Percentiles rank a stretch among this genome's conserved stretches.
Conservation (phyloP, 495 filamentous ascomycete species). For the Xylaria castorea region DNA sequence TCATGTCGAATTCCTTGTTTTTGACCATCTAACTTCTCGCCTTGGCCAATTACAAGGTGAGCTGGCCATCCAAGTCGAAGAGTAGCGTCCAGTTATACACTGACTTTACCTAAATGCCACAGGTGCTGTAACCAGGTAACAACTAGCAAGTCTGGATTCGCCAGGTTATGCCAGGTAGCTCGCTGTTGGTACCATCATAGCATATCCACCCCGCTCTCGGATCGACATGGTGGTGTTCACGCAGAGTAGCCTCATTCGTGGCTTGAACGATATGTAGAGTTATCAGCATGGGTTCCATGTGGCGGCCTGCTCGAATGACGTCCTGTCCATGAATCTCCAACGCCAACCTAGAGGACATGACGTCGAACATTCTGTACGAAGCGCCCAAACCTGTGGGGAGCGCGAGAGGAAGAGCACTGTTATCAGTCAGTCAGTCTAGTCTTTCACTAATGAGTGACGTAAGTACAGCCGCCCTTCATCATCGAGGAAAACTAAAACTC, state of each 20-base stretch:
- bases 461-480: conserved; percentile 6
- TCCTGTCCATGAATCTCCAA: conserved; percentile 22
- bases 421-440: not conserved
- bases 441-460: conserved; percentile 25
- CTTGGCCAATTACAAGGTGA: not conserved
- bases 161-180: conserved; percentile 2
- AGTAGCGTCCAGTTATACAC: not conserved
- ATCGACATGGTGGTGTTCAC: conserved; percentile 1
- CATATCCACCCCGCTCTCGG: not conserved
- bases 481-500: conserved; percentile 2
- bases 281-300: conserved; percentile 27
- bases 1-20: conserved; percentile 19
- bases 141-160: not conserved
- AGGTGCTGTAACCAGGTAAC: conserved; percentile 19
- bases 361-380: conserved; percentile 36
- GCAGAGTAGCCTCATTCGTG: conserved; percentile 35
- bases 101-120: not conserved
- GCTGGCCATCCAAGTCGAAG: not conserved
- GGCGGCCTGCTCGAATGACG: conserved; percentile 39
- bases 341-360: conserved; percentile 32
- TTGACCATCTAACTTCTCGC: not conserved
- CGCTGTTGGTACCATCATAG: not conserved
- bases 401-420: not conserved
- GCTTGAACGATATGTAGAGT: conserved; percentile 30
- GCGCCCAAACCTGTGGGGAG: conserved; percentile 20